A percentile compares a stretch with the other conserved stretches of the same genome.
Conservation (phyloP, 495 filamentous ascomycete genomes). For the Hypoxylon lenormandii region DNA sequence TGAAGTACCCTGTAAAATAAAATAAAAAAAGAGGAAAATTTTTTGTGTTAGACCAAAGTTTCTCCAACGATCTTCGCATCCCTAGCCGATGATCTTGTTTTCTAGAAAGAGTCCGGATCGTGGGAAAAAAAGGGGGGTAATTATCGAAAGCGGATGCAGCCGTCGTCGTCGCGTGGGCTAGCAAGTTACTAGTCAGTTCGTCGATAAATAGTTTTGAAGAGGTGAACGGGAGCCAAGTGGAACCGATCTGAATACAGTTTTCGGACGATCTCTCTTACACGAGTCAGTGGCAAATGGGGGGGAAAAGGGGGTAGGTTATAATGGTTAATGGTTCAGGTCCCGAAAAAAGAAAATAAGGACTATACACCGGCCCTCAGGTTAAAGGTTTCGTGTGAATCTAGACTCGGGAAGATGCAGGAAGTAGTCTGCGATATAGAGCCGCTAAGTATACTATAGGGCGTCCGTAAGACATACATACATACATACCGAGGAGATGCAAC, state of each 20-base stretch:
- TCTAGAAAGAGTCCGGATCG: constrained; percentile 34
- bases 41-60: constrained; percentile 11
- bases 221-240: not conserved
- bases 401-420: constrained; percentile 37
- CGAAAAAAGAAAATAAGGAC: constrained; percentile 15
- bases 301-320: not conserved
- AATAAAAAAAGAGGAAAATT: constrained; percentile 7
- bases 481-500: constrained; percentile 1
- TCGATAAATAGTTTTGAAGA: not conserved
- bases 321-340: not conserved
- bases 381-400: constrained; percentile 29
- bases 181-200: not conserved
- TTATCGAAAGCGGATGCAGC: constrained; percentile 24
- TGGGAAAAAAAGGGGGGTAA: not conserved
- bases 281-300: constrained; percentile 17
- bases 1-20: constrained; percentile 1
- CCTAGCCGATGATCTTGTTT: constrained; percentile 25
- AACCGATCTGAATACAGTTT: constrained; percentile 1
- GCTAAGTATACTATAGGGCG: constrained; percentile 14
- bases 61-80: constrained; percentile 19
- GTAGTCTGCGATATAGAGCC: constrained; percentile 33
- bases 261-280: constrained; percentile 18
- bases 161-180: constrained; percentile 28
- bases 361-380: constrained; percentile 13
- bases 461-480: constrained; percentile 8